These are phyloP conservation scores for Golubevia pallescens DNA, from an alignment of 1,284 basidiomycete genomes.

Conservation along the genomic window DNA sequence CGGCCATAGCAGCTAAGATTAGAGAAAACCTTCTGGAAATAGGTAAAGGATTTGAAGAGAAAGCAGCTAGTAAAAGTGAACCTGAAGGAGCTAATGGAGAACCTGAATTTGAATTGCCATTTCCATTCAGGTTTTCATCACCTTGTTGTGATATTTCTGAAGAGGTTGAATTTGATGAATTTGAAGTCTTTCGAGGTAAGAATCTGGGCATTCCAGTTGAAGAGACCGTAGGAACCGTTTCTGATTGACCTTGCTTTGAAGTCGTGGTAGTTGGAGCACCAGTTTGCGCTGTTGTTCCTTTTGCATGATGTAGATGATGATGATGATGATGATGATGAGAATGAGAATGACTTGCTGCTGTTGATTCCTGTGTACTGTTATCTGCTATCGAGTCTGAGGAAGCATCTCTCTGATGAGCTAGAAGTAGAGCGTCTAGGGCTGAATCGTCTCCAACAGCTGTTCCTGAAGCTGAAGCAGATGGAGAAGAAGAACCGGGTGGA, in stretches of 20 bases:
- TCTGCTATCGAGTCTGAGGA: not conserved
- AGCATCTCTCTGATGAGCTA: not conserved
- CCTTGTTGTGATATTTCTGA: slow-evolving; percentile 10
- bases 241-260: slow-evolving; percentile 14
- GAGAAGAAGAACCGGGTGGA: not conserved
- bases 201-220: slow-evolving; percentile 44
- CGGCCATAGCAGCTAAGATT: slow-evolving; percentile 38
- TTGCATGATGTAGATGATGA: slow-evolving; percentile 8
- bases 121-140: slow-evolving; percentile 6
- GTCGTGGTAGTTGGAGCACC: slow-evolving; percentile 12
- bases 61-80: slow-evolving; percentile 43
- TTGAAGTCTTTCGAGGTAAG: slow-evolving; percentile 27
- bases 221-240: slow-evolving; percentile 35
- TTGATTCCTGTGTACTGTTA: too few relatives aligned
- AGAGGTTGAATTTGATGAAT: slow-evolving; percentile 7
- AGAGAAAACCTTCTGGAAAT: slow-evolving; percentile 24
- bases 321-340: slow-evolving; percentile 6
- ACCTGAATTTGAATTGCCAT: slow-evolving; percentile 6
- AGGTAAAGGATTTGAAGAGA: slow-evolving; percentile 28
- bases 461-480: not conserved
- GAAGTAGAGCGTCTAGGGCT: not conserved
- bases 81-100: slow-evolving; percentile 35
- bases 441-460: not conserved
- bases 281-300: not conserved
- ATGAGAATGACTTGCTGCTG: not conserved